phyloP scores from a whole-genome alignment of 1,284 basidiomycete species.

The Sanghuangporus weigelae region DNA sequence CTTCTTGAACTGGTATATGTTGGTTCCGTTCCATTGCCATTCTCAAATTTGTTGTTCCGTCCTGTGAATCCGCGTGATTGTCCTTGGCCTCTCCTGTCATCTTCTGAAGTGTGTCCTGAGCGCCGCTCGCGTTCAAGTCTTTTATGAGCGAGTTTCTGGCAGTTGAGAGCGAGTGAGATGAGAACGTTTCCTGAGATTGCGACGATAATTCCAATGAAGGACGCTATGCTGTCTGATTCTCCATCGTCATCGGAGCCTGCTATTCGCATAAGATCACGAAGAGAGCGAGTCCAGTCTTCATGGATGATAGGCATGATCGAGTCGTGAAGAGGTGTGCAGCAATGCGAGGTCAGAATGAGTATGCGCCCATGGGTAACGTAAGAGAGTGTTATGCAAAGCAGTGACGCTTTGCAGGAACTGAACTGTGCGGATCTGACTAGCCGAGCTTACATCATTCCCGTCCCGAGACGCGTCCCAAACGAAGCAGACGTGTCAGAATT shows the following conservation, averaged over 20 bases:
- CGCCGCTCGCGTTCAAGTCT: conserved; percentile 47
- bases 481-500: background rate
- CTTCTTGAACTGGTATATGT: background rate
- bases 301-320: background rate
- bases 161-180: conserved; percentile 85
- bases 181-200: conserved; percentile 84
- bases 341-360: background rate
- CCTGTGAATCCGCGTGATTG: background rate
- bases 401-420: background rate
- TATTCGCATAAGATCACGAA: background rate
- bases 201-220: conserved; percentile 76
- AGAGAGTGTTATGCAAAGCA: background rate
- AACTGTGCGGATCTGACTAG: background rate
- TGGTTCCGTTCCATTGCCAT: background rate
- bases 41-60: too few relatives aligned
- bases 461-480: background rate
- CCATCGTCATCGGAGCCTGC: background rate
- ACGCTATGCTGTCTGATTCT: conserved; percentile 23
- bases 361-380: background rate
- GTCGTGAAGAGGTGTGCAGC: background rate
- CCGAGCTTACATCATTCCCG: background rate
- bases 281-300: background rate
- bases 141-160: conserved; percentile 89
- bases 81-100: background rate
- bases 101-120: background rate